Evolutionary conservation across 305 asterid species (phyloP).

Genomic region (Vinca major): DNA sequence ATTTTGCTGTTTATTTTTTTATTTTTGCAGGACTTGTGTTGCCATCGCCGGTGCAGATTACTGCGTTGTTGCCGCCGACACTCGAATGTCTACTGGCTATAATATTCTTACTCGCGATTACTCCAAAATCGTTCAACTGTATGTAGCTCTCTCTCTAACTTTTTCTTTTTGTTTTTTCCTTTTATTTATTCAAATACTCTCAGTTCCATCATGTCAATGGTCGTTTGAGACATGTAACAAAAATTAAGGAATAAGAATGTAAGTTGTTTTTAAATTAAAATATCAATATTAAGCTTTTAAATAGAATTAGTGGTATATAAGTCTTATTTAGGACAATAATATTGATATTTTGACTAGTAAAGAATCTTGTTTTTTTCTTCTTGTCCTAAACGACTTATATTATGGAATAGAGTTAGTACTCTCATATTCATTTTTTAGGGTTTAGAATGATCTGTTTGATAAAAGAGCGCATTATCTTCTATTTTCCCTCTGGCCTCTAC

Average conservation of each 20-base stretch:
- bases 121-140: constrained; percentile 89
- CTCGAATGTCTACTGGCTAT: constrained; percentile 94
- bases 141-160: background rate
- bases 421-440: background rate
- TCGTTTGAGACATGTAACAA: no score
- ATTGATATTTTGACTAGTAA: no score
- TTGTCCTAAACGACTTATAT: background rate
- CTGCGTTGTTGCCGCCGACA: constrained; percentile 88
- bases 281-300: no score
- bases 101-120: constrained; percentile 88
- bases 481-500: background rate
- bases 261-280: no score
- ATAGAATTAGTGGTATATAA: no score
- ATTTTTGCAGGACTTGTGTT: constrained; percentile 71
- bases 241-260: no score
- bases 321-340: no score
- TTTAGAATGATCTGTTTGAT: background rate
- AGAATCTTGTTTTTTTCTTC: background rate
- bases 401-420: background rate
- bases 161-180: no score
- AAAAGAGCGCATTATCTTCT: background rate
- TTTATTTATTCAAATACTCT: no score
- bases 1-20: background rate
- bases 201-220: no score
- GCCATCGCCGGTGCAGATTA: constrained; percentile 93